These are phyloP conservation scores for Colletotrichum gigasporum DNA, from an alignment of 2,329 filamentous ascomycete species.

Conservation along the genomic window DNA sequence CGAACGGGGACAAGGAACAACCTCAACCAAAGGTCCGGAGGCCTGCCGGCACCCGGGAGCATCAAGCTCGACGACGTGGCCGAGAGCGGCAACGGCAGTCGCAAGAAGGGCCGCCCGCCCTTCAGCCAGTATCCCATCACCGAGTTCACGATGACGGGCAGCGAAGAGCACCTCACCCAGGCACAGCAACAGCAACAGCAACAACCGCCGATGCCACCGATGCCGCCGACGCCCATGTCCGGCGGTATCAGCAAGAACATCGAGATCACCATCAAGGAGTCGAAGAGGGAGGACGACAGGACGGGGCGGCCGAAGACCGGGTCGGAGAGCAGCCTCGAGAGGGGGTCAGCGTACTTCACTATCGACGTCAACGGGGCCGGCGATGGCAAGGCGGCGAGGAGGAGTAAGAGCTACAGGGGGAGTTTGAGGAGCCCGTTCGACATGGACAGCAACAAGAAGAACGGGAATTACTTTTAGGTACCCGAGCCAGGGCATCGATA, in stretches of 20 bases:
- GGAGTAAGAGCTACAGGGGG: neutral
- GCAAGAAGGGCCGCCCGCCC: slow-evolving; percentile 18
- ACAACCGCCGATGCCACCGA: too few species aligned
- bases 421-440: neutral
- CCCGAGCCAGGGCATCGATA: too few species aligned
- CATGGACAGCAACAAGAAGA: neutral
- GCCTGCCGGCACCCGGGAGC: slow-evolving; percentile 17
- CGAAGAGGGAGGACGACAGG: neutral
- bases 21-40: slow-evolving; percentile 6
- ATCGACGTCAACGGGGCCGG: neutral
- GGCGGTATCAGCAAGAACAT: slow-evolving; percentile 25
- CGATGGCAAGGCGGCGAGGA: neutral
- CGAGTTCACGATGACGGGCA: slow-evolving; percentile 12
- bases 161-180: slow-evolving; percentile 22
- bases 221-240: neutral
- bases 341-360: neutral
- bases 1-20: slow-evolving; percentile 5
- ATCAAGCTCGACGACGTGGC: slow-evolving; percentile 21
- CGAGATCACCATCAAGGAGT: slow-evolving; percentile 21
- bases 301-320: neutral
- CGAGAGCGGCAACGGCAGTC: neutral
- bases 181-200: too few species aligned
- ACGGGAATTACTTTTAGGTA: neutral
- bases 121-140: slow-evolving; percentile 26
- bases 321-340: slow-evolving; percentile 6